phyloP scores from a whole-genome alignment of 768 basidiomycete species.

The Sarcomyxa edulis region DNA sequence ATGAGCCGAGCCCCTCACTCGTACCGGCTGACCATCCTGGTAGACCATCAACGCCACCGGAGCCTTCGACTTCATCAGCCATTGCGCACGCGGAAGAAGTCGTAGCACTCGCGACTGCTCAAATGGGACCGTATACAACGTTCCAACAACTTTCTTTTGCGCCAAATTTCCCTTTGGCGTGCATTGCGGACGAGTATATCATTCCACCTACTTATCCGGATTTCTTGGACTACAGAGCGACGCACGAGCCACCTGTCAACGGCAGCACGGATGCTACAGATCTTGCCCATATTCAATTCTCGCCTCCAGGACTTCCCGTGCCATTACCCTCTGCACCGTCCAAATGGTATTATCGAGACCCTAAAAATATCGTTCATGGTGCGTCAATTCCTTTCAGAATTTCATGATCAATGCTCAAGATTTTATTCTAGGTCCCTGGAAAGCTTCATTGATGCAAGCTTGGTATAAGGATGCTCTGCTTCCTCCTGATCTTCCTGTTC shows the following conservation, averaged over 20 bases:
- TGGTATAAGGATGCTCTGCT: slow-evolving; percentile 86
- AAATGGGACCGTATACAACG: slow-evolving; percentile 82
- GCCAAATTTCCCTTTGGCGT: slow-evolving; percentile 82
- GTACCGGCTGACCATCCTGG: slow-evolving; percentile 38
- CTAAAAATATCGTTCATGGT: slow-evolving; percentile 78
- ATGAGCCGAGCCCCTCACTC: slow-evolving; percentile 32
- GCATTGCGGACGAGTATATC: slow-evolving; percentile 85
- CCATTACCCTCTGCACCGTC: slow-evolving; percentile 64
- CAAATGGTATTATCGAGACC: slow-evolving; percentile 82
- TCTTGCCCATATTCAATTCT: slow-evolving; percentile 61
- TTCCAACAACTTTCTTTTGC: slow-evolving; percentile 88
- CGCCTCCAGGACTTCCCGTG: slow-evolving; percentile 74
- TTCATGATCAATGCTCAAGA: slow-evolving; percentile 6
- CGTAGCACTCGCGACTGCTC: slow-evolving; percentile 58
- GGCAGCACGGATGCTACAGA: slow-evolving; percentile 33
- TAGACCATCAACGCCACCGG: slow-evolving; percentile 22
- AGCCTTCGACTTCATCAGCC: slow-evolving; percentile 23
- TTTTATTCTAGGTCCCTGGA: slow-evolving; percentile 68
- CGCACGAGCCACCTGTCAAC: slow-evolving; percentile 53
- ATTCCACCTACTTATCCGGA: slow-evolving; percentile 87
- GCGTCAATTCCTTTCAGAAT: slow-evolving; percentile 15
- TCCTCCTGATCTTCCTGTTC: slow-evolving; percentile 77
- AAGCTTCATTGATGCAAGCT: slow-evolving; percentile 79
- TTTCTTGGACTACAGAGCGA: slow-evolving; percentile 65
- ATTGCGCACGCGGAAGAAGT: slow-evolving; percentile 60